These are phyloP conservation scores for Beauveria medogensis DNA, from an alignment of 2,329 filamentous ascomycete species.

Conservation along the genomic window DNA sequence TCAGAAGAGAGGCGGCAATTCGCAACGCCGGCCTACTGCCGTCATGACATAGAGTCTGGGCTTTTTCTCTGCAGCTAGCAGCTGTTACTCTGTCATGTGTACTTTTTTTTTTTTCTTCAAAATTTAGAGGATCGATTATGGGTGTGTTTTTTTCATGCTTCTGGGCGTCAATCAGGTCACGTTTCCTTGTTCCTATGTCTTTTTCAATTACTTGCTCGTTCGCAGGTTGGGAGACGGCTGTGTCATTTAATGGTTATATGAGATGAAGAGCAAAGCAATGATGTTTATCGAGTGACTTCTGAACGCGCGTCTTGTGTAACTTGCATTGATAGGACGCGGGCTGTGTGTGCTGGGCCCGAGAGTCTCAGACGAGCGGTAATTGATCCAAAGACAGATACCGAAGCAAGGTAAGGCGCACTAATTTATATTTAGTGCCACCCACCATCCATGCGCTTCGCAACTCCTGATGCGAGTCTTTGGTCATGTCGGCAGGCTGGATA, in stretches of 20 bases:
- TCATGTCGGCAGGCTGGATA: too few relatives aligned
- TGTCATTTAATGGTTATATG: not conserved
- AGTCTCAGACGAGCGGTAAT: not conserved
- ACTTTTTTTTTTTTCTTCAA: not conserved
- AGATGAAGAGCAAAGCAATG: not conserved
- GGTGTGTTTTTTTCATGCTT: not conserved
- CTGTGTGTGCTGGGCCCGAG: too few relatives aligned
- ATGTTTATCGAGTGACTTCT: not conserved
- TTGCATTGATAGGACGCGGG: not conserved
- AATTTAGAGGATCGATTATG: not conserved
- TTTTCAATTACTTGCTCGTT: not conserved
- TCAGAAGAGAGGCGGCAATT: slow-evolving; percentile 16
- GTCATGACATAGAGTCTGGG: slow-evolving; percentile 18
- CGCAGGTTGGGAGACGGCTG: not conserved
- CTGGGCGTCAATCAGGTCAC: not conserved
- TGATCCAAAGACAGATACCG: not conserved
- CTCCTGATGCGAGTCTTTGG: not conserved
- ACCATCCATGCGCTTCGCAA: not conserved
- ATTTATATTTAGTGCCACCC: not conserved
- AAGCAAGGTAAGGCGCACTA: not conserved
- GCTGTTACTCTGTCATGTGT: not conserved
- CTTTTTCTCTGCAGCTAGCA: not conserved
- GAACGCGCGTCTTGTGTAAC: not conserved
- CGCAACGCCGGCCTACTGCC: slow-evolving; percentile 19
- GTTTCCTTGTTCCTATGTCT: not conserved